A percentile compares a stretch with the other conserved stretches of the same genome.
These are phyloP conservation scores for Lenwebbia sp. DNA, from an alignment of 345 rosid species.

Conservation along the genomic window DNA sequence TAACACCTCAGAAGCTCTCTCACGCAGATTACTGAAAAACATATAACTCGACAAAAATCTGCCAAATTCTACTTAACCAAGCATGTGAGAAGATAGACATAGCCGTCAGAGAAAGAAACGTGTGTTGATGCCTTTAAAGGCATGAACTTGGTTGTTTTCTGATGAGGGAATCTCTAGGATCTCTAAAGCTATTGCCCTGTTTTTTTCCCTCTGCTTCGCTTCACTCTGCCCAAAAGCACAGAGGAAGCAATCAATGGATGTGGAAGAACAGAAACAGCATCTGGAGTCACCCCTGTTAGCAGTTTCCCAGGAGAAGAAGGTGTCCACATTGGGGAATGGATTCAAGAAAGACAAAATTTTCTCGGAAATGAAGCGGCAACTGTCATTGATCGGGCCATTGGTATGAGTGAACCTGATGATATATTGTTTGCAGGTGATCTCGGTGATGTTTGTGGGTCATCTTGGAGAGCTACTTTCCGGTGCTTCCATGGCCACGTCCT, in stretches of 20 bases:
- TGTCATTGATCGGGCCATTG: constrained; percentile 10
- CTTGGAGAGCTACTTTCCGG: constrained; percentile 20
- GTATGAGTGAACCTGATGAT: constrained; percentile 8
- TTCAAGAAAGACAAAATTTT: not conserved
- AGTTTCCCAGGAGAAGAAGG: not conserved
- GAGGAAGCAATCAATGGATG: not conserved
- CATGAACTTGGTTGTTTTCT: not conserved
- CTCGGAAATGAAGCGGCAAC: constrained; percentile 12
- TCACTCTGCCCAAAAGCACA: not conserved
- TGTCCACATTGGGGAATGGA: not conserved
- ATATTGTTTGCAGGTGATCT: constrained; percentile 3
- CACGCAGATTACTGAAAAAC: not conserved
- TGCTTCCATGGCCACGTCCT: constrained; percentile 36
- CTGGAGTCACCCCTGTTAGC: not conserved
- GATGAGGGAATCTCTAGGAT: not conserved
- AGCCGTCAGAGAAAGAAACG: not conserved
- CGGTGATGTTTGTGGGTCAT: constrained; percentile 33
- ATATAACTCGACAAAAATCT: not conserved
- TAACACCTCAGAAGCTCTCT: not conserved
- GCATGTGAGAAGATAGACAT: not conserved
- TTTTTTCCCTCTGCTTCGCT: not conserved
- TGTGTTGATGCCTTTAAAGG: not conserved
- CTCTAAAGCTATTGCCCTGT: not conserved
- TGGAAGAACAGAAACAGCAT: not conserved
- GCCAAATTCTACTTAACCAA: not conserved